Percentiles rank a stretch among this genome's conserved stretches.
Conservation (phyloP, 1,284 basidiomycete species). For the Coniophora puteana region DNA sequence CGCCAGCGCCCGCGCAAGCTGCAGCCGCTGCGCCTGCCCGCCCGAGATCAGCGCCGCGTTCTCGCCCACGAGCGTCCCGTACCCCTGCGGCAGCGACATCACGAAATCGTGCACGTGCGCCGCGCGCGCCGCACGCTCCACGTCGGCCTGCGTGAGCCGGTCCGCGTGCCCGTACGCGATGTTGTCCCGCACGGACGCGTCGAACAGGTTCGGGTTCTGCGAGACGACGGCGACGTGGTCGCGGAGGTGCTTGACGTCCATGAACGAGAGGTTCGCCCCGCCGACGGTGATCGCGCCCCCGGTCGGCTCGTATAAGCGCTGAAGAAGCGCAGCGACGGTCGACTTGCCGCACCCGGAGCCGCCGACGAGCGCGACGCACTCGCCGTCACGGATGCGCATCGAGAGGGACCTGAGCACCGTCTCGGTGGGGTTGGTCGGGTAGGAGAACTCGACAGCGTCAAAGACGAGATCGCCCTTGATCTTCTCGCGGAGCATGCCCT, state of each 20-base stretch:
- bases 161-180: constrained; percentile 73
- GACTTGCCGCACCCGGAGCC: constrained; percentile 89
- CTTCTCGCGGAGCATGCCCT: constrained; percentile 58
- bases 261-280: constrained; percentile 43
- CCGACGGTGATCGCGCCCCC: constrained; percentile 63
- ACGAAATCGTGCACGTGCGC: constrained; percentile 91
- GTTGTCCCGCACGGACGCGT: constrained; percentile 81
- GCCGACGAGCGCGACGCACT: constrained; percentile 87
- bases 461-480: constrained; percentile 68
- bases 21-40: constrained; percentile 91
- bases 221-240: constrained; percentile 82
- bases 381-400: constrained; percentile 64
- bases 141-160: constrained; percentile 46
- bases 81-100: constrained; percentile 73
- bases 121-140: constrained; percentile 65
- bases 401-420: constrained; percentile 67
- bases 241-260: constrained; percentile 74
- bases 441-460: constrained; percentile 73
- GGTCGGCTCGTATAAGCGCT: constrained; percentile 81
- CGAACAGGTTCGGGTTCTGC: constrained; percentile 85
- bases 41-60: constrained; percentile 88
- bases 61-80: constrained; percentile 86
- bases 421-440: constrained; percentile 76
- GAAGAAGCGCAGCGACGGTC: constrained; percentile 79
- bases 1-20: constrained; percentile 88